phyloP scores from a whole-genome alignment of 1,284 basidiomycete genomes.

The Ceratobasidium sp. region DNA sequence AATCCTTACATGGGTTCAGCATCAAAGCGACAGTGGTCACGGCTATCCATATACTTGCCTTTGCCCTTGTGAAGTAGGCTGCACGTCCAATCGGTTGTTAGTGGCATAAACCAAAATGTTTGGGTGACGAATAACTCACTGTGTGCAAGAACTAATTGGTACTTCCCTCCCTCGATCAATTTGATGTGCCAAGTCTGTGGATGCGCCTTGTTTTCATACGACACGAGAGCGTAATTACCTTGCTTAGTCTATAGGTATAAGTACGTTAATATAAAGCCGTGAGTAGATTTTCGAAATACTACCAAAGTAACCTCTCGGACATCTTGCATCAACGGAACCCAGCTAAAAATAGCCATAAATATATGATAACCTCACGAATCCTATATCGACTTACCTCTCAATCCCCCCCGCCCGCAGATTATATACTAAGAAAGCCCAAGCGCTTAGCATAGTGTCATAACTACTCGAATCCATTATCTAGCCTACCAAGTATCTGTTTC shows the following conservation, averaged over 20 bases:
- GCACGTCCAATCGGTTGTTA: no score
- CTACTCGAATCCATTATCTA: neutral
- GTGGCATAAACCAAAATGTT: no score
- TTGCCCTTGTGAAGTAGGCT: no score
- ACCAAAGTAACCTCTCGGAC: conserved; percentile 79
- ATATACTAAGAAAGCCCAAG: no score
- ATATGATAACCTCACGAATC: neutral
- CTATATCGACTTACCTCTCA: conserved; percentile 69
- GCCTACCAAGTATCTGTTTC: conserved; percentile 79
- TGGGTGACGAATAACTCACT: no score
- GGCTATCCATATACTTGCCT: no score
- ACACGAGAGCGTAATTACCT: conserved; percentile 75
- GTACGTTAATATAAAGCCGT: no score
- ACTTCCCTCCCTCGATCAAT: neutral
- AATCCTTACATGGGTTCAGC: no score
- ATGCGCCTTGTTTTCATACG: conserved; percentile 80
- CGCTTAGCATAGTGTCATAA: no score
- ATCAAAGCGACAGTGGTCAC: no score
- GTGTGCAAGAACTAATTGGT: conserved; percentile 20
- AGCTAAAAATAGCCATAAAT: conserved; percentile 59
- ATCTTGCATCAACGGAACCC: conserved; percentile 81
- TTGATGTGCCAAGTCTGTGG: conserved; percentile 83
- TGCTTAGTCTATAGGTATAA: conserved; percentile 30
- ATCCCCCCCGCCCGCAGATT: conserved; percentile 73
- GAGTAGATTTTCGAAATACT: no score